Conservation (phyloP, 306 rosid species). For the Glycine latifolia region DNA sequence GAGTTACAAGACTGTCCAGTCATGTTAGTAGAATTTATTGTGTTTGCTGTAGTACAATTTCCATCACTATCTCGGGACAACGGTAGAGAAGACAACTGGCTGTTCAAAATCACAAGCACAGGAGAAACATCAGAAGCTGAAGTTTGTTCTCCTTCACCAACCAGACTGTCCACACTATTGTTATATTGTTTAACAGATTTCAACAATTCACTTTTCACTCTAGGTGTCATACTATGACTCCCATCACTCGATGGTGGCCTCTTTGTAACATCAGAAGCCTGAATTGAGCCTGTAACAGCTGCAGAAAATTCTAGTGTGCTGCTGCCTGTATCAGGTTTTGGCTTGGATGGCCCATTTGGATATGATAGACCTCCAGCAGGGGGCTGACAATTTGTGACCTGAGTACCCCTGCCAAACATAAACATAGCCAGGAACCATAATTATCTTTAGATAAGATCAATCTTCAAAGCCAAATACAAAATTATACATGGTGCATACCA, state of each 20-base stretch:
- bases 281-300: conserved; percentile 63
- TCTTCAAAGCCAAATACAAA: conserved; percentile 18
- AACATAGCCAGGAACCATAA: conserved; percentile 18
- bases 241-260: conserved; percentile 59
- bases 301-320: conserved; percentile 62
- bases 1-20: conserved; percentile 61
- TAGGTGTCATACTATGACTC: conserved; percentile 50
- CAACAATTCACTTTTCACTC: conserved; percentile 59
- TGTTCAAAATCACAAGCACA: conserved; percentile 51
- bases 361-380: conserved; percentile 55
- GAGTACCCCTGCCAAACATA: conserved; percentile 71
- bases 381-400: conserved; percentile 67
- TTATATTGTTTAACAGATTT: conserved; percentile 61
- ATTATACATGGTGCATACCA: conserved; percentile 63
- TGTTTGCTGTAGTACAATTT: conserved; percentile 51
- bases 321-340: conserved; percentile 63
- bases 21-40: conserved; percentile 53
- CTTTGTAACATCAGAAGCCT: conserved; percentile 65
- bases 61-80: conserved; percentile 61
- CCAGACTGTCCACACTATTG: conserved; percentile 54
- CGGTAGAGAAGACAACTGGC: conserved; percentile 57
- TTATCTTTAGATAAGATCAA: conserved; percentile 22
- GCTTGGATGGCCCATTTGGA: conserved; percentile 65
- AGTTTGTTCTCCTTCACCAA: conserved; percentile 58
- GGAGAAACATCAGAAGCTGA: conserved; percentile 55